These are phyloP conservation scores for Colletotrichum gloeosporioides DNA, from an alignment of 2,329 filamentous ascomycete species.

Conservation along the genomic window DNA sequence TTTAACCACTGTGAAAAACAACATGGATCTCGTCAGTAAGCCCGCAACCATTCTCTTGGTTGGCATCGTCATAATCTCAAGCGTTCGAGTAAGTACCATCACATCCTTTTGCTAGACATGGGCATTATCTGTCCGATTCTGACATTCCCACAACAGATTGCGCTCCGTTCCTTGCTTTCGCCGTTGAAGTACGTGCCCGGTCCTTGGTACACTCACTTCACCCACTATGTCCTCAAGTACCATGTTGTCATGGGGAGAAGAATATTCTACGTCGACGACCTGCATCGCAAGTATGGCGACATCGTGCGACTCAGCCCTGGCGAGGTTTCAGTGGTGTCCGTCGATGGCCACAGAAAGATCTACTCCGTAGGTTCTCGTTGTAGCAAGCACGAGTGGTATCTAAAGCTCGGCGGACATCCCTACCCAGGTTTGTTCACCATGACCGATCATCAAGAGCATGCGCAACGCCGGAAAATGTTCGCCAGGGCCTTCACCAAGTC, in stretches of 20 bases:
- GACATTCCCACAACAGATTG: neutral
- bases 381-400: neutral
- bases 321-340: neutral
- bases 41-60: neutral
- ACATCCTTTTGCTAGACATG: neutral
- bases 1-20: neutral
- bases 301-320: slow-evolving; percentile 25
- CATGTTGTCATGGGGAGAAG: neutral
- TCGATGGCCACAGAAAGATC: neutral
- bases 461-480: neutral
- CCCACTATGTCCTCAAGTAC: slow-evolving; percentile 31
- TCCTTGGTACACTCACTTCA: neutral
- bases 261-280: slow-evolving; percentile 56
- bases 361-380: neutral
- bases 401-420: neutral
- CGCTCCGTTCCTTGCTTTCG: neutral
- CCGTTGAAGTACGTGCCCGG: neutral
- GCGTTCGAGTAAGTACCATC: neutral
- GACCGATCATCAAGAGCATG: neutral
- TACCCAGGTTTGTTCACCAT: neutral
- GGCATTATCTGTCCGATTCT: neutral
- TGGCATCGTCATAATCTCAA: neutral
- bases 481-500: neutral
- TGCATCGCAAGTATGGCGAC: slow-evolving; percentile 54
- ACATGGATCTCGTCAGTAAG: neutral